Conservation (phyloP, 208 protist genomes). For the Wallacemonas rigidus region DNA sequence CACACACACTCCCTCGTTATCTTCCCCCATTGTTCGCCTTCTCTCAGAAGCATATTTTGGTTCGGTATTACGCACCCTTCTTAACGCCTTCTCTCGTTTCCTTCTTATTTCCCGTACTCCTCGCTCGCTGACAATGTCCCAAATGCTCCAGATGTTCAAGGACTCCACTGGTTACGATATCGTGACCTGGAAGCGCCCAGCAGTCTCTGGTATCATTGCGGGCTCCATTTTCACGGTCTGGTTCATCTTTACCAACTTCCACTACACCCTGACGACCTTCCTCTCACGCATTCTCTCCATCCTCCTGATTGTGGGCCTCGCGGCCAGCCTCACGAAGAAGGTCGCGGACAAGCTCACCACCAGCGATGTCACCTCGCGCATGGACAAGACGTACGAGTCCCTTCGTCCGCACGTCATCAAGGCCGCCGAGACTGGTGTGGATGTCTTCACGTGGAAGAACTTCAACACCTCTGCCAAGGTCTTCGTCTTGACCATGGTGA, state of each 20-base stretch:
- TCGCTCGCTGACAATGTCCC: slow-evolving; percentile 17
- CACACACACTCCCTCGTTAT: too few species aligned
- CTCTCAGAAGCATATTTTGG: not conserved
- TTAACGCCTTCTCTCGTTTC: slow-evolving; percentile 6
- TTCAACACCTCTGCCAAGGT: slow-evolving; percentile 44
- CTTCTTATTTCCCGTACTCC: slow-evolving; percentile 18
- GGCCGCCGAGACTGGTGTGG: slow-evolving; percentile 28
- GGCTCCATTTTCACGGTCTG: slow-evolving; percentile 40
- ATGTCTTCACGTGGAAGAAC: slow-evolving; percentile 72
- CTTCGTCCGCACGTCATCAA: slow-evolving; percentile 42
- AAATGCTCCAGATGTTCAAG: slow-evolving; percentile 42
- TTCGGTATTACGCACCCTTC: not conserved
- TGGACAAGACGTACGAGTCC: slow-evolving; percentile 58
- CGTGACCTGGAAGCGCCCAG: slow-evolving; percentile 68
- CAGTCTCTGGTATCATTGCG: slow-evolving; percentile 49
- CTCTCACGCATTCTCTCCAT: slow-evolving; percentile 50
- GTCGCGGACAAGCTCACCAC: slow-evolving; percentile 27
- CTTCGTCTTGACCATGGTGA: slow-evolving; percentile 42
- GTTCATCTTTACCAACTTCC: slow-evolving; percentile 59
- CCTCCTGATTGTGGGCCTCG: slow-evolving; percentile 41
- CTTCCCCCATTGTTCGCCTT: not conserved
- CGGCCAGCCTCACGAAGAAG: slow-evolving; percentile 34
- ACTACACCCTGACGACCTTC: slow-evolving; percentile 86
- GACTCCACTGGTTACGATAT: slow-evolving; percentile 53
- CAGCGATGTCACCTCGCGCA: slow-evolving; percentile 40